Evolutionary conservation across 2,329 filamentous ascomycete genomes (phyloP), one percentile per base, ranked within the genome.

Genomic region (Aspergillus sp.): DNA sequence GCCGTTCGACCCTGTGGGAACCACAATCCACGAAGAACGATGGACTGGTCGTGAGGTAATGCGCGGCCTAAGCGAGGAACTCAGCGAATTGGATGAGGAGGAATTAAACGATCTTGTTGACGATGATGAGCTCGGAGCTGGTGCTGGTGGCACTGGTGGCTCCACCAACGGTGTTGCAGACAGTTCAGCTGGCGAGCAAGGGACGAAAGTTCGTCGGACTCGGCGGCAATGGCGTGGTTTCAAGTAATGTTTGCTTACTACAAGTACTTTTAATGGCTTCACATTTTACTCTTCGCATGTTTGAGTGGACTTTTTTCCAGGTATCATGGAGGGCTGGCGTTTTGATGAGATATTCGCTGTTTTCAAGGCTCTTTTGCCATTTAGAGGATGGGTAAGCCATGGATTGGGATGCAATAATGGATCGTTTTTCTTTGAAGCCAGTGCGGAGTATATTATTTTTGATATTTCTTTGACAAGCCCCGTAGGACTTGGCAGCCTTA

Each of bases 81-180:
- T 97, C 20, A 96, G 90, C 56, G 93, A 97, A 70, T 86, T 97
- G 71, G 93, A 96, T 66, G 93, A 97, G 63, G 92, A 96, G 51
- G 91, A 93, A 75, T 80, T 96, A 57, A 87, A 90, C 67, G 90
- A 89, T 34, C 78, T 91, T 41, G 76, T 78, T 13, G 75, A 75
- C 54, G 76, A 88, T 81, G 76, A 88, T 81, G 87, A 78, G 53
- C 64, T 67, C 46, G 70, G 64, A 49, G 64, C 30, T 50, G 56
- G 41, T 20, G 42, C 47, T 30, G 53, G 24, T 61, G 66, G 59
- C 54, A 22, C 49, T 8, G 61, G 58, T 19, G 27, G 45, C 15
- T 58, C 58, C 12, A 54, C 48, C 20, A 58, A 50, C 39, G 45
- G 56, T 22, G 46, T 22, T 9, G 30, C 30, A 20, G 51, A 54